Conservation (phyloP, 306 rosid genomes). For the Lathyrus sativus region DNA sequence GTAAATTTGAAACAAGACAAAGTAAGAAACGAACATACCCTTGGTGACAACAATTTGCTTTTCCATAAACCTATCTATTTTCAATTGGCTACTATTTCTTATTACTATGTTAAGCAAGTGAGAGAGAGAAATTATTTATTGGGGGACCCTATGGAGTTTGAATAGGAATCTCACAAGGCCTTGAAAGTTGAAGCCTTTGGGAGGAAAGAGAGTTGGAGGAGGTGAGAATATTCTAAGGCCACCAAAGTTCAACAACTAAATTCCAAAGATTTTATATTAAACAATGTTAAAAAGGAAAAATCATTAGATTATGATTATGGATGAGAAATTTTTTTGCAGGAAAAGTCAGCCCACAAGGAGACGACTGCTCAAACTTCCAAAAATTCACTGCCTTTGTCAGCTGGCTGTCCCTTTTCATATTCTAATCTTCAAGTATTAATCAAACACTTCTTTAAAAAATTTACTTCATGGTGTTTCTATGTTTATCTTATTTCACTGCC, state of each 20-base stretch:
- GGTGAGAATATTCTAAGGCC: slow-evolving; percentile 86
- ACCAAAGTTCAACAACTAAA: slow-evolving; percentile 79
- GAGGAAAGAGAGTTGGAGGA: slow-evolving; percentile 51
- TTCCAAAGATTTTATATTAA: slow-evolving; percentile 69
- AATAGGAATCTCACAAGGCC: slow-evolving; percentile 65
- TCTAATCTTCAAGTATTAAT: neutral
- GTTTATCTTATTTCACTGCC: slow-evolving; percentile 13
- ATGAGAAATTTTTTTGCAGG: slow-evolving; percentile 42
- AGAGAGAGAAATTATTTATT: slow-evolving; percentile 21
- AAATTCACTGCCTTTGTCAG: slow-evolving; percentile 96
- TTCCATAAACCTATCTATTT: slow-evolving; percentile 50
- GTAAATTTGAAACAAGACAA: slow-evolving; percentile 47
- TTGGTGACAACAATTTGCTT: slow-evolving; percentile 78
- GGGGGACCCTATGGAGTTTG: slow-evolving; percentile 40
- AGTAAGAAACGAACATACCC: slow-evolving; percentile 61
- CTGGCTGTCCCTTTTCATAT: slow-evolving; percentile 45
- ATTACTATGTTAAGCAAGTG: slow-evolving; percentile 31
- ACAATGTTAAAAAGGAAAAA: slow-evolving; percentile 67
- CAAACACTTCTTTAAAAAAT: slow-evolving; percentile 21
- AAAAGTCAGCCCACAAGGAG: slow-evolving; percentile 88
- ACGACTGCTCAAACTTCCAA: slow-evolving; percentile 86
- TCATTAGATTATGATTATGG: slow-evolving; percentile 93
- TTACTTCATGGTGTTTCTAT: slow-evolving; percentile 16
- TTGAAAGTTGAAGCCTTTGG: slow-evolving; percentile 83
- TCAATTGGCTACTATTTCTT: slow-evolving; percentile 40